Conservation (phyloP, 1,284 basidiomycete genomes). For the Ustilago hordei region DNA sequence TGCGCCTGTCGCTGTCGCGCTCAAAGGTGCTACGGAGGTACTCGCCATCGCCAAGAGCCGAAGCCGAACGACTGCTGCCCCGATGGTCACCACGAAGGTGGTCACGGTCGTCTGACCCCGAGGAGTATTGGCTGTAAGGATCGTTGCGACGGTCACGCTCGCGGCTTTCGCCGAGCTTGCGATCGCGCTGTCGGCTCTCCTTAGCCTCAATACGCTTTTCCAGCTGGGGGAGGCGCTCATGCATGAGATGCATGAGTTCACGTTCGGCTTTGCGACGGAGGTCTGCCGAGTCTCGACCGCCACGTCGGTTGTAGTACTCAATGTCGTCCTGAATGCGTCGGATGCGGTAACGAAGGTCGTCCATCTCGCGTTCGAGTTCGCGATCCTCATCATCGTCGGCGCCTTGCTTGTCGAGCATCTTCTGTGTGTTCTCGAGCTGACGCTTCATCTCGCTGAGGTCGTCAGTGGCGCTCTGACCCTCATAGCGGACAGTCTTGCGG, state of each 20-base stretch:
- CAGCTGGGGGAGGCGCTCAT: conserved; percentile 90
- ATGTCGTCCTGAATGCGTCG: conserved; percentile 91
- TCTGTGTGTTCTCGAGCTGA: conserved; percentile 83
- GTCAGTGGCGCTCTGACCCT: conserved; percentile 75
- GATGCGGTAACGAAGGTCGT: conserved; percentile 86
- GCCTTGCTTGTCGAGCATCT: conserved; percentile 82
- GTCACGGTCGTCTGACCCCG: conserved; percentile 40
- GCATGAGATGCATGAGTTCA: conserved; percentile 86
- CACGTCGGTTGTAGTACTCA: conserved; percentile 84
- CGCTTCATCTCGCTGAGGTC: conserved; percentile 90
- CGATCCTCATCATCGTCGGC: conserved; percentile 81
- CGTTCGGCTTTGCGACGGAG: conserved; percentile 88
- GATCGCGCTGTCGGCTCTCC: conserved; percentile 81
- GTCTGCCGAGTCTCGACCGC: conserved; percentile 79
- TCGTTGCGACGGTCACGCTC: conserved; percentile 87
- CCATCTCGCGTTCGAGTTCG: conserved; percentile 84
- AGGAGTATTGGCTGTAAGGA: conserved; percentile 70
- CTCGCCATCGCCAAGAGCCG: conserved; percentile 50
- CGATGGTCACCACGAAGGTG: conserved; percentile 28
- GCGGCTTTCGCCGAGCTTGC: conserved; percentile 71
- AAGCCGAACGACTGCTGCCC: conserved; percentile 25
- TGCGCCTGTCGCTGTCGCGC: conserved; percentile 61
- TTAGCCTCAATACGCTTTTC: conserved; percentile 85
- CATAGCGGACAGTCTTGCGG: conserved; percentile 82
- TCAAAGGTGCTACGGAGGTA: conserved; percentile 59